Evolutionary conservation across 2,329 filamentous ascomycete species (phyloP).

Genomic region (Fusarium buharicum): DNA sequence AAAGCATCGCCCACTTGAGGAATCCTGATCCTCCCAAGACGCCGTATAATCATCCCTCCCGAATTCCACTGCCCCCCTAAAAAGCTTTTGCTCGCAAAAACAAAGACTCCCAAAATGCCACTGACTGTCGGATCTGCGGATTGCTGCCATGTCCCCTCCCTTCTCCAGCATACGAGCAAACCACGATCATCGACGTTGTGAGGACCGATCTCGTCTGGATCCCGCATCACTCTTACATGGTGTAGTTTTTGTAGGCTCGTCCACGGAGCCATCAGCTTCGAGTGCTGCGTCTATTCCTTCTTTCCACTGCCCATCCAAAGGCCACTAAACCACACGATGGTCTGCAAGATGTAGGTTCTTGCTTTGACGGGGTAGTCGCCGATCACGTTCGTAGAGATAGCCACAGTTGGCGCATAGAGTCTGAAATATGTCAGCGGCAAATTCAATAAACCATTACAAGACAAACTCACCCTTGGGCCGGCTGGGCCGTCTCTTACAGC

Average conservation of each 20-base stretch:
- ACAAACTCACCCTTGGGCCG: constrained; percentile 77
- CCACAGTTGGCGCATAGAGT: constrained; percentile 95
- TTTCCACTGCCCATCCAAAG: constrained; percentile 35
- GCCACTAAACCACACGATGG: constrained; percentile 48
- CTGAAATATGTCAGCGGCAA: constrained; percentile 55
- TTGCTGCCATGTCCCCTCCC: constrained; percentile 5
- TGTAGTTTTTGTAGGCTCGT: too few species aligned
- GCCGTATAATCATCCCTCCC: constrained; percentile 42
- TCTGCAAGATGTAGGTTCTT: constrained; percentile 54
- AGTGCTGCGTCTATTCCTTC: constrained; percentile 24
- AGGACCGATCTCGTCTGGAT: constrained; percentile 1
- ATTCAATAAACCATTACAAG: background rate
- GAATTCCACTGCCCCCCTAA: constrained; percentile 35
- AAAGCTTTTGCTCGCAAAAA: constrained; percentile 46
- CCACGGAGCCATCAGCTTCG: background rate
- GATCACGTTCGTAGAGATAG: constrained; percentile 86
- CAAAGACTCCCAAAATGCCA: constrained; percentile 37
- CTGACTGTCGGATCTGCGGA: constrained; percentile 22
- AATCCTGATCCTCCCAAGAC: constrained; percentile 43
- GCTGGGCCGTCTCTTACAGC: constrained; percentile 90
- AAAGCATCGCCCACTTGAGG: constrained; percentile 40
- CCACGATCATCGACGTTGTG: constrained; percentile 8
- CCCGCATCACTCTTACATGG: constrained; percentile 19
- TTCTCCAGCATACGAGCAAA: constrained; percentile 15
- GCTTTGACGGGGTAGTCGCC: constrained; percentile 72